Evolutionary conservation across 495 filamentous ascomycete species (phyloP).

Genomic region (Aspergillus indologenus): DNA sequence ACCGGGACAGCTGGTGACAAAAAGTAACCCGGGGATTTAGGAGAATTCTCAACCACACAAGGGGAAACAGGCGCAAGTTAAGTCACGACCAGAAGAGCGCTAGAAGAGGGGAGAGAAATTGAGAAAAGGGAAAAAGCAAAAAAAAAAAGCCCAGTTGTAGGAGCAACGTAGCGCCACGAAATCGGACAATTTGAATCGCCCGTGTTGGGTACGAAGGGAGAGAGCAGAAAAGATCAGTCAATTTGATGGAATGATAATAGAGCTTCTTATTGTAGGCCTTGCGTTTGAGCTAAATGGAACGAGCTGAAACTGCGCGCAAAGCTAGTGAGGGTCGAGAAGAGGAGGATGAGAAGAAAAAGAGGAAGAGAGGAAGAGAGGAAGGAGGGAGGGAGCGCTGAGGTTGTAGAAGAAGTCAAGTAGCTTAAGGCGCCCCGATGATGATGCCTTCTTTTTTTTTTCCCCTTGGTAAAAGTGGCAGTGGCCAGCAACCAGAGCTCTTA

Average conservation of each 20-base stretch:
- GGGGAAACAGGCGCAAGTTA: not conserved
- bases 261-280: not conserved
- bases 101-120: conserved; percentile 5
- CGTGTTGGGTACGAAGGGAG: not conserved
- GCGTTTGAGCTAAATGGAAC: not conserved
- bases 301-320: conserved; percentile 5
- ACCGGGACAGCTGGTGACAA: conserved; percentile 5
- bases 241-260: not conserved
- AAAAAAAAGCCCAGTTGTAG: not conserved
- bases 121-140: conserved; percentile 4
- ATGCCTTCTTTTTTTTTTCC: not conserved
- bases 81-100: not conserved
- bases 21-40: not conserved
- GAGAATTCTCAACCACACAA: not conserved
- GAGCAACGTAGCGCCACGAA: not conserved
- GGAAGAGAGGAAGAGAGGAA: not conserved
- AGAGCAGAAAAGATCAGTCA: conserved; percentile 2
- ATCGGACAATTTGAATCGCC: not conserved
- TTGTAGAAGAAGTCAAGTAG: conserved; percentile 1
- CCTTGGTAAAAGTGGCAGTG: not conserved
- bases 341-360: not conserved
- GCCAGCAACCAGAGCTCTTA: no score
- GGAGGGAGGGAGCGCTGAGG: not conserved
- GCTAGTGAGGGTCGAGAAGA: conserved; percentile 3
- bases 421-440: conserved; percentile 5